These are phyloP conservation scores for Candida sakaeoensis DNA, from an alignment of 805 yeast genomes.

Conservation along the genomic window DNA sequence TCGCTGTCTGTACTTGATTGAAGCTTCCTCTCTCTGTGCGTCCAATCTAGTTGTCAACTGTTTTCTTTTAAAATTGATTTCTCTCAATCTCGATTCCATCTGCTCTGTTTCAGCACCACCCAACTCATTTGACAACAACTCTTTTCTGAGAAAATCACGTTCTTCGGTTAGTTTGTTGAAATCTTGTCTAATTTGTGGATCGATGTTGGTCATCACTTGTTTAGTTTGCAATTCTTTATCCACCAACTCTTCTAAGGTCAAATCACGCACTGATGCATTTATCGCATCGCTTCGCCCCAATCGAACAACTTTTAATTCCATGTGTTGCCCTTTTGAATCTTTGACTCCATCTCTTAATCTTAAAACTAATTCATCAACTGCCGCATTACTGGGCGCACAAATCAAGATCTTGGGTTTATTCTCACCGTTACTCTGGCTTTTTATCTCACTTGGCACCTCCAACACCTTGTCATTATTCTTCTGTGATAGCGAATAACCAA, in stretches of 20 bases:
- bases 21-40: constrained; percentile 69
- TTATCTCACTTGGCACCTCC: constrained; percentile 16
- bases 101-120: constrained; percentile 42
- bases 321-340: constrained; percentile 48
- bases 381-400: constrained; percentile 99
- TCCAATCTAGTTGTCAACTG: constrained; percentile 73
- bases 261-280: constrained; percentile 73
- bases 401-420: constrained; percentile 58
- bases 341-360: constrained; percentile 74
- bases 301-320: constrained; percentile 71
- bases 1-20: constrained; percentile 64
- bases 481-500: constrained; percentile 66
- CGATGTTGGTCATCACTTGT: constrained; percentile 32
- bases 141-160: constrained; percentile 50
- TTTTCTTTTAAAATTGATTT: constrained; percentile 57
- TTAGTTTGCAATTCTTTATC: constrained; percentile 52
- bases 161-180: constrained; percentile 53
- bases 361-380: constrained; percentile 90
- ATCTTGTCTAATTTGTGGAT: constrained; percentile 46
- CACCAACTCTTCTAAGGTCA: constrained; percentile 82
- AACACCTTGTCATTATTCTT: constrained; percentile 17
- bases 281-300: constrained; percentile 88
- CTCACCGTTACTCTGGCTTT: constrained; percentile 10
- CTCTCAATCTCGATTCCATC: constrained; percentile 49
- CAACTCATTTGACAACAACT: constrained; percentile 20